Base-by-base conservation (phyloP, 2,329 filamentous ascomycete genomes). In the Aspergillus fijiensis region DNA sequence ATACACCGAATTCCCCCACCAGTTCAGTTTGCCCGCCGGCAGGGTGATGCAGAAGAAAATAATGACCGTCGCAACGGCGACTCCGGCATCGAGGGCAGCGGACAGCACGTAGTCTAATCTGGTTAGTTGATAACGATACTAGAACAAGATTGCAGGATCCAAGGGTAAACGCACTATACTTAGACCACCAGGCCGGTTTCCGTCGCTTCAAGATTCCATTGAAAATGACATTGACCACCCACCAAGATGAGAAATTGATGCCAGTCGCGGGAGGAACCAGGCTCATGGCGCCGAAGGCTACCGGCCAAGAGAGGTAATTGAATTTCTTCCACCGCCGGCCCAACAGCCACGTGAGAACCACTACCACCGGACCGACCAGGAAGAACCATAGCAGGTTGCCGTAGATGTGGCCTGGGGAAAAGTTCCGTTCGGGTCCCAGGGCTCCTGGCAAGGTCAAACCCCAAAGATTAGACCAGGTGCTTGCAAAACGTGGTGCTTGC, bases 201-300 rank as follows among this genome's bases (percentile, higher is more conserved):
- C 72, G 72, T 10, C 70, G 72, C 58, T 77, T 78, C 50, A 81
- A 69, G 14, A 80, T 63, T 27, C 79, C 77, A 60, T 81, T 81
- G 64, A 81, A 81, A 29, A 81, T 70, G 16, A 78, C 65, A 61
- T 80, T 80, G 49, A 81, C 77, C 27, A 79, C 73, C 72, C 79
- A 81, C 89, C 89, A 91, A 64, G 86, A 86, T 25, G 89, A 84
- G 69, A 90, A 91, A 61, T 84, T 90, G 67, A 89, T 85, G 0
- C 87, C 84, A 0, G 87, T 89, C 0, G 89, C 89, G 0, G 89
- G 88, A 7, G 89, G 89, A 2, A 91, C 81, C 65, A 82, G 78
- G 52, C 85, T 84, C 19, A 85, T 84, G 23, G 86, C 87, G 49
- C 87, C 87, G 66, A 88, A 89, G 58, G 91, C 83, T 33, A 90